A percentile compares a stretch with the other conserved stretches of the same genome.
Conservation (phyloP, 1,284 basidiomycete genomes). For the Mycosarcoma maydis region DNA sequence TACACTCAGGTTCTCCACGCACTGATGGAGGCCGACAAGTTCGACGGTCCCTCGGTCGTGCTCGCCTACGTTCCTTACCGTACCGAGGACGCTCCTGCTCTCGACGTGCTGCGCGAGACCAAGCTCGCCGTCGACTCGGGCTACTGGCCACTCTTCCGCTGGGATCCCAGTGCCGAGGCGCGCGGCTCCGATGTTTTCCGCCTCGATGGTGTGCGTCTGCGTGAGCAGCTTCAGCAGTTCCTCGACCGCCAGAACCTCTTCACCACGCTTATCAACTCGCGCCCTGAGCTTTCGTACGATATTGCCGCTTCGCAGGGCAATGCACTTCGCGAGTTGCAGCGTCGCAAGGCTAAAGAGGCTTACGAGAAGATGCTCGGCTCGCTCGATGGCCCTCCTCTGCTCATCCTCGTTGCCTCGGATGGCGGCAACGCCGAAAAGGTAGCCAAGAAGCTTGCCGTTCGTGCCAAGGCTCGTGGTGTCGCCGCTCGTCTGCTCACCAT, state of each 20-base stretch:
- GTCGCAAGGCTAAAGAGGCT: conserved; percentile 82
- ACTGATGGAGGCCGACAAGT: conserved; percentile 88
- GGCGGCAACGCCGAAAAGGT: conserved; percentile 94
- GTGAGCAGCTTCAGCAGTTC: conserved; percentile 93
- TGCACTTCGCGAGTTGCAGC: conserved; percentile 83
- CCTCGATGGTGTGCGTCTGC: conserved; percentile 91
- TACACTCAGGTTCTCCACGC: conserved; percentile 95
- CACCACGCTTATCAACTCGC: conserved; percentile 82
- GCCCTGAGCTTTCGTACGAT: conserved; percentile 82
- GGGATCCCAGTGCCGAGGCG: conserved; percentile 83
- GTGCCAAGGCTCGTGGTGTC: conserved; percentile 86
- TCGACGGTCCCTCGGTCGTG: conserved; percentile 88
- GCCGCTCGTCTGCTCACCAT: conserved; percentile 72
- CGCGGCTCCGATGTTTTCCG: conserved; percentile 84
- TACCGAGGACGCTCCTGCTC: conserved; percentile 76
- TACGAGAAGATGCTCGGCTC: conserved; percentile 85
- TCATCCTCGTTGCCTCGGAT: conserved; percentile 91
- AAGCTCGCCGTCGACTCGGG: conserved; percentile 95
- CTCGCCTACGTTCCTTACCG: conserved; percentile 93
- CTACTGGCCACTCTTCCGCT: conserved; percentile 98
- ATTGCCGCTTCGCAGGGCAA: conserved; percentile 86
- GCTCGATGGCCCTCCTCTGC: conserved; percentile 87
- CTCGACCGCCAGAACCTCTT: conserved; percentile 96
- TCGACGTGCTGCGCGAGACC: conserved; percentile 93
- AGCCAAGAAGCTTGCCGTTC: conserved; percentile 84